Evolutionary conservation across 345 rosid genomes (phyloP).

Genomic region (Erysimum cheiranthoides): DNA sequence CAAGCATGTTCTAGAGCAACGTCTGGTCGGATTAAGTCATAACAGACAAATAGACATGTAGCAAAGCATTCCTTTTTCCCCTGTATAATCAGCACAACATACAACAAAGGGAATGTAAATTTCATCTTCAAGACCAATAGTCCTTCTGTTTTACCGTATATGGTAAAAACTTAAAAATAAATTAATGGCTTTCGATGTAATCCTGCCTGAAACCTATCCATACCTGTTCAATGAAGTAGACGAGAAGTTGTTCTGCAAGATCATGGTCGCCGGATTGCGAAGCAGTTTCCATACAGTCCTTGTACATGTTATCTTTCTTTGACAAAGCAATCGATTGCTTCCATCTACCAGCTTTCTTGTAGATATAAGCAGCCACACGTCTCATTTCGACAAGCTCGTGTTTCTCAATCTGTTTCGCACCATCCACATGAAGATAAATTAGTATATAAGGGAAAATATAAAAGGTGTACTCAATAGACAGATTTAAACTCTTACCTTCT

Average conservation of each 20-base stretch:
- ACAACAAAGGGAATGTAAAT: not conserved
- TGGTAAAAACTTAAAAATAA: not conserved
- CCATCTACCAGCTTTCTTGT: constrained; percentile 99
- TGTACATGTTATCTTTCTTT: constrained; percentile 91
- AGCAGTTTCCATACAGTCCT: constrained; percentile 99
- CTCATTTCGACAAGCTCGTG: constrained; percentile 99
- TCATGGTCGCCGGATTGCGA: constrained; percentile 98
- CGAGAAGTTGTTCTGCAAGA: constrained; percentile 96
- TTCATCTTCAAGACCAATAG: constrained; percentile 17
- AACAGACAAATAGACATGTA: constrained; percentile 93
- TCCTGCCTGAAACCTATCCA: constrained; percentile 7
- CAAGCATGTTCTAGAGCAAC: constrained; percentile 90
- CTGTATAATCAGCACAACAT: constrained; percentile 43
- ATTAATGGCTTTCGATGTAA: not conserved
- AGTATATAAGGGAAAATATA: constrained; percentile 5
- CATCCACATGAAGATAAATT: constrained; percentile 30
- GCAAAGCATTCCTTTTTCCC: constrained; percentile 96
- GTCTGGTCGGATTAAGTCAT: constrained; percentile 84
- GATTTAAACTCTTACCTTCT: constrained; percentile 61
- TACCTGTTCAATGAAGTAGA: constrained; percentile 97
- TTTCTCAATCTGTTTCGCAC: constrained; percentile 79
- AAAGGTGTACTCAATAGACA: not conserved
- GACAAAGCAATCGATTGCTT: constrained; percentile 97
- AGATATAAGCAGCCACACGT: constrained; percentile 97
- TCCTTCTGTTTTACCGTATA: not conserved